Evolutionary conservation across 345 rosid species (phyloP), one percentile per base, ranked within the genome.

Genomic region (Populus davidiana): DNA sequence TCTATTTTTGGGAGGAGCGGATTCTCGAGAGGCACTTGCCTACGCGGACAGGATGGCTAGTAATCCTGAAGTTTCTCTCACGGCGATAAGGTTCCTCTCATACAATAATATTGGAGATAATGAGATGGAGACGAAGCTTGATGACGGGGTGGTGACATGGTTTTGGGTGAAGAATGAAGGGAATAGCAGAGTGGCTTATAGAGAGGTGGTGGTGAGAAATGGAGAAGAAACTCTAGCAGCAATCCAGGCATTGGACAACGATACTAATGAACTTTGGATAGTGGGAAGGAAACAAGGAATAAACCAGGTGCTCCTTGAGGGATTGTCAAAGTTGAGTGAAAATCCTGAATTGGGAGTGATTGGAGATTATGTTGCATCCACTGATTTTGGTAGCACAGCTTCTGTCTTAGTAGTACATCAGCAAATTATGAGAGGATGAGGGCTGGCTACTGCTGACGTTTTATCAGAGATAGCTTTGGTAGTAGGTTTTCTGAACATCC

Each of bases 381-480:
- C 29, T 16, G 90, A 89, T 47, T 90, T 89, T 27, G 83, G 85
- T 36, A 72, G 85, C 8, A 72, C 83, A 0, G 90, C 89, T 21
- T 90, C 97, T 17, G 88, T 94, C n/a, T 82, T 94, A 77, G 95
- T 91, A 5, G 75, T 91, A 64, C 97, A 93, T 21, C 93, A 91
- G 75, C 97, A 94, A 72, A 69, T 93, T 29, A 44, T 44, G 17
- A 13, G 50, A 44, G 50, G 50, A 44, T 44, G 11, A 44, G 50
- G 17, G 17, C 17, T 13, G 50, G 50, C 17, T 44, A 3, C 17
- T 13, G 50, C 16, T 3, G 50, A 13, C 16, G 1, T 44, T 9
- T 44, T 44, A 44, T 44, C 50, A 44, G 50, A 44, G 17, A 44
- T 44, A 44, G 50, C 16, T 44, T 21, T 56, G 27, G 10, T 17